These are phyloP conservation scores for Mentha longifolia DNA, from an alignment of 257 asterid genomes.

Conservation along the genomic window DNA sequence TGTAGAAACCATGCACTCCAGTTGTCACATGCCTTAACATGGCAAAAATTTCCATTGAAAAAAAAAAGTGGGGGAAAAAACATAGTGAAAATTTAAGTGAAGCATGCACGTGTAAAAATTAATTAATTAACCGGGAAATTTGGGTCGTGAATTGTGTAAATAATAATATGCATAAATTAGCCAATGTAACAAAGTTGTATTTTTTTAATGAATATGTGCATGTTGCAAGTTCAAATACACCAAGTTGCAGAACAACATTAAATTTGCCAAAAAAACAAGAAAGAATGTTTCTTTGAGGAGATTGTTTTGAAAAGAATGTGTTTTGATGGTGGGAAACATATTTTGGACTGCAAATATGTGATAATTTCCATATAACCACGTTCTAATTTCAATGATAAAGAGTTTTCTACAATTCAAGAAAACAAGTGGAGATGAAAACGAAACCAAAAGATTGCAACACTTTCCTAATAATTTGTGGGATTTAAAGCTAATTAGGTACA, in stretches of 20 bases:
- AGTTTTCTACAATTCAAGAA: not conserved
- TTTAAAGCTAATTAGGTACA: conserved; percentile 29
- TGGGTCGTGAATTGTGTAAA: too few relatives aligned
- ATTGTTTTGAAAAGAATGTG: not conserved
- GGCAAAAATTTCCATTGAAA: too few relatives aligned
- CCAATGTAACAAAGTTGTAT: too few relatives aligned
- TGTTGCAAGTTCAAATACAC: not conserved
- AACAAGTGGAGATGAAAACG: not conserved
- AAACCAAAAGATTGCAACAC: not conserved
- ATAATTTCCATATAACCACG: not conserved
- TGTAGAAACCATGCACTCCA: too few relatives aligned
- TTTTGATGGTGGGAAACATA: not conserved
- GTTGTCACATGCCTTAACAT: too few relatives aligned
- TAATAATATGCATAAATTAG: too few relatives aligned
- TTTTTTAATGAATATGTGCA: too few relatives aligned
- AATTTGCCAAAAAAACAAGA: not conserved
- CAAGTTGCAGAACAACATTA: not conserved
- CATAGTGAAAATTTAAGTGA: not conserved
- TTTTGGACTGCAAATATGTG: not conserved
- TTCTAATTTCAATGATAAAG: not conserved
- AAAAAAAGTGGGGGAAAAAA: too few relatives aligned
- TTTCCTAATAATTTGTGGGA: not conserved
- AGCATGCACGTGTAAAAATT: not conserved
- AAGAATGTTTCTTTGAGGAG: too few relatives aligned
- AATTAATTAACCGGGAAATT: too few relatives aligned